Evolutionary conservation across 768 basidiomycete genomes (phyloP).

Genomic region (Lentinula lateritia): DNA sequence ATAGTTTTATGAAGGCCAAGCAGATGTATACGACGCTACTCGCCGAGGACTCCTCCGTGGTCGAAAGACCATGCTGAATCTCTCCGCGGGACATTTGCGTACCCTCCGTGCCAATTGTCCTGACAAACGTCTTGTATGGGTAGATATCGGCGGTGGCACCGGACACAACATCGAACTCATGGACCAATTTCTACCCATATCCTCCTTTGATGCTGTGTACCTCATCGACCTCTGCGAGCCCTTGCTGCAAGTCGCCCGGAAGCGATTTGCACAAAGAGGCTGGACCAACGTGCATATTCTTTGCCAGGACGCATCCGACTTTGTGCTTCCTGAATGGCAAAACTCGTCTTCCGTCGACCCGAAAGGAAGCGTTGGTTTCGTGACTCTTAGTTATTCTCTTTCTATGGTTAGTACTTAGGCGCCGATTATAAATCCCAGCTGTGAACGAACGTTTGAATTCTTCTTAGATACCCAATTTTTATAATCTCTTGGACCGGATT

Average conservation of each 20-base stretch:
- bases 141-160: slow-evolving; percentile 77
- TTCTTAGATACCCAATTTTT: slow-evolving; percentile 54
- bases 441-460: slow-evolving; percentile 2
- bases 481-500: slow-evolving; percentile 61
- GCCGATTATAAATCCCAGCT: not conserved
- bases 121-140: slow-evolving; percentile 57
- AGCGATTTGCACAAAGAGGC: slow-evolving; percentile 57
- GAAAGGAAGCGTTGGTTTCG: slow-evolving; percentile 48
- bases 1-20: slow-evolving; percentile 65
- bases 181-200: slow-evolving; percentile 49
- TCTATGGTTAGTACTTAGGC: slow-evolving; percentile 39
- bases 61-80: slow-evolving; percentile 63
- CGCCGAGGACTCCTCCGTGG: slow-evolving; percentile 58
- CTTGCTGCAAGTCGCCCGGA: slow-evolving; percentile 63
- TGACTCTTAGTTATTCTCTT: slow-evolving; percentile 52
- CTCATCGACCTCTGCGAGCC: slow-evolving; percentile 69
- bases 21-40: slow-evolving; percentile 68
- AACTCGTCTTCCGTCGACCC: slow-evolving; percentile 34
- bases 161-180: slow-evolving; percentile 66
- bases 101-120: slow-evolving; percentile 35
- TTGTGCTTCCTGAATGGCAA: slow-evolving; percentile 56
- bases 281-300: slow-evolving; percentile 72
- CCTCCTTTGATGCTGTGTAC: slow-evolving; percentile 57
- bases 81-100: slow-evolving; percentile 59
- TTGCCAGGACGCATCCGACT: slow-evolving; percentile 67